Base-by-base conservation (phyloP, 2,329 filamentous ascomycete genomes). In the Thielaviopsis ethacetica region DNA sequence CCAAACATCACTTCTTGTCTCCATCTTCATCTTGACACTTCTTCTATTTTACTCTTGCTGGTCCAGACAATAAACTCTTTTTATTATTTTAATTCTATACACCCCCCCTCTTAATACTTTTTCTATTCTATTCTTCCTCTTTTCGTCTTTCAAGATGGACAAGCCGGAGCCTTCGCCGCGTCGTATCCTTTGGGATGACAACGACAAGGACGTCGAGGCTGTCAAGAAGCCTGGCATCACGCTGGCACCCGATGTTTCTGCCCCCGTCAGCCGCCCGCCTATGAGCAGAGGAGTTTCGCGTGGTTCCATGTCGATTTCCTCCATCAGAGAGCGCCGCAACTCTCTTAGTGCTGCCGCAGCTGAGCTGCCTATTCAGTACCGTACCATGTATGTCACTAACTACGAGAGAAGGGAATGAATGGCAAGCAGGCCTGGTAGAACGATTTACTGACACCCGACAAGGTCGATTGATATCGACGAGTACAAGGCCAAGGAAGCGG, bases 391-490 rank as follows among this genome's bases (percentile, higher is more conserved):
- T 72, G 72, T 64, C 17, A 26, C 27, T 10, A 19, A 41, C 57
- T 30, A 27, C 19, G 30, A 9, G 19, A 19, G 19, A 34, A 15
- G 19, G 1, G n/a, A 4, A 7, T 21, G 24, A 34, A 34, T 24
- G 21, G 17, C 21, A 38, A 26, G 50, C 7, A 34, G 10, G 30
- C 10, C 30, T 34, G 30, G 3, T 12, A 10, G 10, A 34, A 10
- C 30, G 10, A 34, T 34, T 27, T 34, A 9, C 30, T 34, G 10
- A 34, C 30, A 34, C 10, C 7, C 10, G 30, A 10, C 30, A 59
- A 72, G 75, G n/a, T 77, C 76, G 3, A 80, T 76, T 62, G 73
- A 80, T 56, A 80, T 83, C 64, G 75, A 77, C 15, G 77, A 81
- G 61, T 74, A 75, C 51, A 76, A 77, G 62, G 73, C 73, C 57